Base-by-base conservation (phyloP, 148 eudicot genomes). In the Dianthus caryophyllus region DNA sequence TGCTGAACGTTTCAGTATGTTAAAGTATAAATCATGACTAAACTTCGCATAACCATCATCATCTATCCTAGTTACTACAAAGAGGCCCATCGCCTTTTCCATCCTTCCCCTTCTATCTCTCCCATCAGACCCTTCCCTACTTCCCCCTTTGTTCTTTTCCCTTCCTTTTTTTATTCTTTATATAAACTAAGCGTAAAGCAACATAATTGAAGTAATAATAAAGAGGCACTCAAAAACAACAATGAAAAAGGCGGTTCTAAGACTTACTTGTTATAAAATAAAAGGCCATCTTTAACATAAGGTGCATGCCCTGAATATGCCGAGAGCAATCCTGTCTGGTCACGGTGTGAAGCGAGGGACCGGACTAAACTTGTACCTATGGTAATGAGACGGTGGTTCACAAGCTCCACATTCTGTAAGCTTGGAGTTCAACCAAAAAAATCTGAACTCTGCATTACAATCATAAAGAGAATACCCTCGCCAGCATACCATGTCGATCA, bases 361-460 rank as follows among this genome's bases (percentile, higher is more conserved):
- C 39, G 82, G 36, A 72, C 83, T 73, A 70, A 93, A 93, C 74
- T 74, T 81, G 73, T 84, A 93, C 73, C 72, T 87, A 54, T 90
- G 98, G 76, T 87, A 93, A 61, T 73, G 76, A 29, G 96, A 87
- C 15, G 98, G 88, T 56, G 83, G 77, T 46, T 83, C 85, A 71
- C 89, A 88, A 59, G 96, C 98, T 72, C 95, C 96, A 46, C 84
- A 73, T 77, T 93, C 98, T 27, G 76, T 65, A 77, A 93, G 91
- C 84, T 88, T 93, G 82, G 90, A 90, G 73, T 84, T 93, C 76
- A 88, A 73, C 98, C 96, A 93, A 77, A 87, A 93, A 75, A 86
- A 87, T 76, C 98, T 84, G 81, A 93, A 93, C 75, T 89, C 98
- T 0, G 97, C 90, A 43, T 90, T 86, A 72, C 98, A 93, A 64